Evolutionary conservation across 495 filamentous ascomycete genomes (phyloP).

Genomic region (Trichoderma virens): DNA sequence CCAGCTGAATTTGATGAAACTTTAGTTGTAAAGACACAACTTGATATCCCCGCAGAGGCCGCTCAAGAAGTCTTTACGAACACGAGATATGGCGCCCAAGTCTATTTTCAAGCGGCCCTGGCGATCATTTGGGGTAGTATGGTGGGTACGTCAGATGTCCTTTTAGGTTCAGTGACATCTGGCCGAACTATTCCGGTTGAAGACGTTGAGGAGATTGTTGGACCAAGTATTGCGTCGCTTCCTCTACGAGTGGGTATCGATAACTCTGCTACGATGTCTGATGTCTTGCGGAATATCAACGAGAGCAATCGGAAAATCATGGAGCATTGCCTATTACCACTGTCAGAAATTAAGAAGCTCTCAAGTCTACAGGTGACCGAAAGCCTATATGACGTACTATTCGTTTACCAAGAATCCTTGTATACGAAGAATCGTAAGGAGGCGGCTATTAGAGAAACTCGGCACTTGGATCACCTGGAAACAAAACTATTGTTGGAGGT

Average conservation of each 20-base stretch:
- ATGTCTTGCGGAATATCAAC: slow-evolving; percentile 55
- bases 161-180: slow-evolving; percentile 69
- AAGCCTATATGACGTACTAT: slow-evolving; percentile 58
- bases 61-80: not conserved
- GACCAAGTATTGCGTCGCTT: slow-evolving; percentile 62
- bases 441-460: slow-evolving; percentile 37
- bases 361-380: slow-evolving; percentile 40
- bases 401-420: slow-evolving; percentile 71
- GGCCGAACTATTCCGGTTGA: slow-evolving; percentile 60
- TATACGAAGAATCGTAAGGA: slow-evolving; percentile 25
- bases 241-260: slow-evolving; percentile 53
- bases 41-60: not conserved
- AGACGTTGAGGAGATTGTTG: slow-evolving; percentile 61
- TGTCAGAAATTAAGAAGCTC: slow-evolving; percentile 57
- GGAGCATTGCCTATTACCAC: slow-evolving; percentile 47
- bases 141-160: slow-evolving; percentile 56
- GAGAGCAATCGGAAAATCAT: slow-evolving; percentile 52
- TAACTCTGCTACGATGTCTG: slow-evolving; percentile 38
- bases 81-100: slow-evolving; percentile 37
- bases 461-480: slow-evolving; percentile 59
- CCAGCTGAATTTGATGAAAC: not conserved
- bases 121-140: slow-evolving; percentile 56
- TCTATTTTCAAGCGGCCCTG: slow-evolving; percentile 64
- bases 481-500: slow-evolving; percentile 66
- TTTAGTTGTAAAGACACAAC: not conserved